These are phyloP conservation scores for Sistotremastrum suecicum DNA, from an alignment of 768 basidiomycete species.

Conservation along the genomic window DNA sequence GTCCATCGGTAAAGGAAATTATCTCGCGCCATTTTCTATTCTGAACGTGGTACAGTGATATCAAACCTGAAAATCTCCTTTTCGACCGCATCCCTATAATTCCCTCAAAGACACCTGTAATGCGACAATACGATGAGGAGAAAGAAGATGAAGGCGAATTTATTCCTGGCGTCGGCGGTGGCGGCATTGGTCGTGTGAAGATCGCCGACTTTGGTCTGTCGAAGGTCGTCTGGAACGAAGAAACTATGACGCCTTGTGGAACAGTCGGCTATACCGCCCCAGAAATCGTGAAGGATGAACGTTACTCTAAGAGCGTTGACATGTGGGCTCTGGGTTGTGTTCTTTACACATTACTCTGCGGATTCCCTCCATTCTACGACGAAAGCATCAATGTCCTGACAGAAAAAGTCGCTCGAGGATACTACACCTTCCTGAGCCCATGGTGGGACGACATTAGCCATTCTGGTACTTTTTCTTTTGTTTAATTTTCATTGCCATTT, in stretches of 20 bases:
- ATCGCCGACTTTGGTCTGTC: constrained; percentile 97
- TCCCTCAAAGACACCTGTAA: constrained; percentile 61
- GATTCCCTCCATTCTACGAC: constrained; percentile 97
- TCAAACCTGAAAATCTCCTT: constrained; percentile 95
- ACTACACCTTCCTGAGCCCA: constrained; percentile 96
- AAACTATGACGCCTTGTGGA: constrained; percentile 99
- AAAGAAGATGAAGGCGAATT: constrained; percentile 99
- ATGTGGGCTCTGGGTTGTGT: constrained; percentile 99
- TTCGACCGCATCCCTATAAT: constrained; percentile 88
- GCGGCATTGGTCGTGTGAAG: constrained; percentile 95
- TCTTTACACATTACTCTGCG: constrained; percentile 94
- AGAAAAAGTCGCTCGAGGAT: constrained; percentile 93
- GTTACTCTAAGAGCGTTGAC: constrained; percentile 92
- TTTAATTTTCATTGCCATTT: constrained; percentile 2
- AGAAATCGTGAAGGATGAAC: constrained; percentile 98
- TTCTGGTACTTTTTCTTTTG: constrained; percentile 37
- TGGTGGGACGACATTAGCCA: constrained; percentile 97
- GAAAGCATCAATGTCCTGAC: constrained; percentile 97
- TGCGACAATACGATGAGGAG: constrained; percentile 90
- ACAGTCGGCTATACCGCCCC: constrained; percentile 99
- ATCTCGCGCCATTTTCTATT: not conserved
- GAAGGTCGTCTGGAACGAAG: constrained; percentile 97
- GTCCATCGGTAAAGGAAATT: constrained; percentile 58
- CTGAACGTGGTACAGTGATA: constrained; percentile 38
- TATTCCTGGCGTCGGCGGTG: constrained; percentile 80